These are phyloP conservation scores for Isabelozyma gotoi DNA, from an alignment of 805 yeast species.

Conservation along the genomic window DNA sequence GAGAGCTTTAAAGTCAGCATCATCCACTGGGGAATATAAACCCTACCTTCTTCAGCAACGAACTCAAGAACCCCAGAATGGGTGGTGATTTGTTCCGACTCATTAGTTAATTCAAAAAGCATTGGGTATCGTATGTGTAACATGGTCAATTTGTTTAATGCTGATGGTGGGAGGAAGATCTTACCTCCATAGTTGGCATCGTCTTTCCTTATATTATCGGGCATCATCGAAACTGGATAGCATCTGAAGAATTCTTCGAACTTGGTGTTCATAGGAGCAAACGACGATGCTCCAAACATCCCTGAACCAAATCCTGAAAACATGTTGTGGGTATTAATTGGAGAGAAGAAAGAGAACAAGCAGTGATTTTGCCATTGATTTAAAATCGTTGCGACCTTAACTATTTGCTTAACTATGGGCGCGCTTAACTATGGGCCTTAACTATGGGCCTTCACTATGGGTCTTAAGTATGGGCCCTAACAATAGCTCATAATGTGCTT, in stretches of 20 bases:
- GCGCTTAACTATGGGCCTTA: no score
- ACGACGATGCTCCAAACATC: slow-evolving; percentile 34
- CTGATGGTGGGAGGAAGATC: slow-evolving; percentile 90
- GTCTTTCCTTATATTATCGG: slow-evolving; percentile 66
- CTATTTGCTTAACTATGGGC: background rate
- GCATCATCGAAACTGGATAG: slow-evolving; percentile 90
- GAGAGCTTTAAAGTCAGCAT: slow-evolving; percentile 68
- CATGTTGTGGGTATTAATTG: slow-evolving; percentile 19
- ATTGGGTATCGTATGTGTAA: slow-evolving; percentile 93
- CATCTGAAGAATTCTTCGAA: slow-evolving; percentile 91
- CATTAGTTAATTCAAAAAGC: slow-evolving; percentile 81
- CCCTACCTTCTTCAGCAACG: slow-evolving; percentile 96
- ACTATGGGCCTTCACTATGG: no score
- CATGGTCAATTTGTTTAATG: slow-evolving; percentile 84
- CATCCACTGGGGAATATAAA: slow-evolving; percentile 96
- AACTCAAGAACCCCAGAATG: slow-evolving; percentile 96
- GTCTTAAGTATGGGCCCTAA: no score
- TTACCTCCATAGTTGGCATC: slow-evolving; percentile 93
- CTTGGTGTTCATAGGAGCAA: slow-evolving; percentile 30
- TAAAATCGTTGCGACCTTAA: background rate
- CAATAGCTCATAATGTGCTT: no score
- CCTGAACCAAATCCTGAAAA: slow-evolving; percentile 43
- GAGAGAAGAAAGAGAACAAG: background rate
- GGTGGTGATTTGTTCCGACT: slow-evolving; percentile 57
- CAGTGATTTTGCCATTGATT: background rate